Conservation (phyloP, 2,329 filamentous ascomycete species). For the Botrytis fragariae region DNA sequence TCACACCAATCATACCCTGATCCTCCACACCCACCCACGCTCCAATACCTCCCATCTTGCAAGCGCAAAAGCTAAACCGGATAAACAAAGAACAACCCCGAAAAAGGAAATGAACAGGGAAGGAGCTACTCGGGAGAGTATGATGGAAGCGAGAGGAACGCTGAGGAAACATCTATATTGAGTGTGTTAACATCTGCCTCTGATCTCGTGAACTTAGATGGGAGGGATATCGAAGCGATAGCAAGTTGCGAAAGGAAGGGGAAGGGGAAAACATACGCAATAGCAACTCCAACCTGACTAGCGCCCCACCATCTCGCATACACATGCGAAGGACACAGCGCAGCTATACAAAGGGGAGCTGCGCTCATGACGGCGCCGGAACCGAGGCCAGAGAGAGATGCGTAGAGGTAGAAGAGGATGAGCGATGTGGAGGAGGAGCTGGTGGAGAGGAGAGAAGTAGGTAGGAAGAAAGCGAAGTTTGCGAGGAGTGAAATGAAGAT, state of each 20-base stretch:
- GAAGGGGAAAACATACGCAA: slow-evolving; percentile 32
- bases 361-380: slow-evolving; percentile 36
- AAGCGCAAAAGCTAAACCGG: background rate
- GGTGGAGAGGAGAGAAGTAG: background rate
- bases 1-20: background rate
- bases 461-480: background rate
- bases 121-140: background rate
- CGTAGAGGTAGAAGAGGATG: slow-evolving; percentile 34
- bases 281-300: slow-evolving; percentile 33
- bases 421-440: slow-evolving; percentile 1
- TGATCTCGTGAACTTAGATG: background rate
- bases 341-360: slow-evolving; percentile 35
- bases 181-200: background rate
- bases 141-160: background rate
- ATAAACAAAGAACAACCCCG: background rate
- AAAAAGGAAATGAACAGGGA: background rate
- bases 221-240: background rate
- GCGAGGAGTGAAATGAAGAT: slow-evolving; percentile 25
- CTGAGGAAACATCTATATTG: slow-evolving; percentile 2
- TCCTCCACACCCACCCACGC: background rate
- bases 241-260: background rate
- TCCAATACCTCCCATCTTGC: background rate
- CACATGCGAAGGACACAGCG: slow-evolving; percentile 35
- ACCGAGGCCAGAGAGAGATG: slow-evolving; percentile 36
- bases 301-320: slow-evolving; percentile 37